phyloP scores from a whole-genome alignment of 2,329 filamentous ascomycete species.

The Colletotrichum echinochloae region DNA sequence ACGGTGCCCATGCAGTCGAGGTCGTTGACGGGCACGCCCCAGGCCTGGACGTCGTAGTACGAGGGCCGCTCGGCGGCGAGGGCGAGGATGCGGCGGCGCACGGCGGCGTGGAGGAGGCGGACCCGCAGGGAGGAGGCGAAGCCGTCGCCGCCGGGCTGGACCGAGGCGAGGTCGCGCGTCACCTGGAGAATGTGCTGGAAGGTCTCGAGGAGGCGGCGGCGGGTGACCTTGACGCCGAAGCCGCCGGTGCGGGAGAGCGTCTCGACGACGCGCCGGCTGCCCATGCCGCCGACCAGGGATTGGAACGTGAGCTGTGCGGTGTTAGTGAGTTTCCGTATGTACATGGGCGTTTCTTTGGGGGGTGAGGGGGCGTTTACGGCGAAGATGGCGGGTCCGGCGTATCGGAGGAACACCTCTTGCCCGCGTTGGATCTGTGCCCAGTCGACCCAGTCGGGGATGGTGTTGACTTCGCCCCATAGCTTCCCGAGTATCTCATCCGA shows the following conservation, averaged over 20 bases:
- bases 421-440: conserved; percentile 81
- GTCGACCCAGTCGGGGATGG: conserved; percentile 79
- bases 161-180: conserved; percentile 71
- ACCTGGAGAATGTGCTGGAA: conserved; percentile 82
- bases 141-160: conserved; percentile 76
- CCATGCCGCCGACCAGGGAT: conserved; percentile 77
- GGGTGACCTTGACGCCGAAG: conserved; percentile 75
- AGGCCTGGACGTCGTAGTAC: conserved; percentile 70
- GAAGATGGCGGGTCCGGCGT: conserved; percentile 75
- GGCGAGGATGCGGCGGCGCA: conserved; percentile 71
- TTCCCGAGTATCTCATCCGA: conserved; percentile 65
- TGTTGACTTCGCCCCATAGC: conserved; percentile 79
- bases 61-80: conserved; percentile 64
- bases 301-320: conserved; percentile 67
- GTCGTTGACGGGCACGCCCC: conserved; percentile 78
- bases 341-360: conserved; percentile 41
- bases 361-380: conserved; percentile 51
- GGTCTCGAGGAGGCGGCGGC: conserved; percentile 74
- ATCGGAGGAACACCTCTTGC: conserved; percentile 82
- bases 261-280: conserved; percentile 78
- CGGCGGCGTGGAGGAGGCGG: conserved; percentile 73
- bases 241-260: conserved; percentile 80
- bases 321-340: conserved; percentile 44
- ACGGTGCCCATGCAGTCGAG: conserved; percentile 81
- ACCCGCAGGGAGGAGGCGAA: conserved; percentile 72